Evolutionary conservation across 2,329 filamentous ascomycete species (phyloP).

Genomic region (Ophiosphaerella herpotricha): DNA sequence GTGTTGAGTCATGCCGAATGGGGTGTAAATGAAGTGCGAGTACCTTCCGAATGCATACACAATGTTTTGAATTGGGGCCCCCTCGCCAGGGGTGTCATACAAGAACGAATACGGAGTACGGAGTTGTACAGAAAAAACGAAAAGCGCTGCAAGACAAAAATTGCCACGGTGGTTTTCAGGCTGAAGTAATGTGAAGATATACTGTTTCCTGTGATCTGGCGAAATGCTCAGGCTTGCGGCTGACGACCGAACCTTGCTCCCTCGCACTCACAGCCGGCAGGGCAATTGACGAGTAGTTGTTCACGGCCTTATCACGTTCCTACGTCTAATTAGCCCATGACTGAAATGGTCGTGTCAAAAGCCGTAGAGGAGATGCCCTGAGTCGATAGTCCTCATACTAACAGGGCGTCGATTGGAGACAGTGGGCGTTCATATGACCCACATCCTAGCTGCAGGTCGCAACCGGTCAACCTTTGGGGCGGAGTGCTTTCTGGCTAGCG

Average conservation of each 20-base stretch:
- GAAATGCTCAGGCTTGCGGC: slow-evolving; percentile 14
- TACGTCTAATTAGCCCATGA: slow-evolving; percentile 20
- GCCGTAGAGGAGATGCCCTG: slow-evolving; percentile 17
- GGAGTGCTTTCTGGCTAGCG: slow-evolving; percentile 6
- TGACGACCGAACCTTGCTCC: slow-evolving; percentile 14
- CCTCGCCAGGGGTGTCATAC: slow-evolving; percentile 14
- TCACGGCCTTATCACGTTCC: slow-evolving; percentile 23
- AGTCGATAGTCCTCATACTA: slow-evolving; percentile 12
- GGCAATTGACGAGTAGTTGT: slow-evolving; percentile 23
- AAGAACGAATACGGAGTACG: slow-evolving; percentile 1
- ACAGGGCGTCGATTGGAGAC: slow-evolving; percentile 12
- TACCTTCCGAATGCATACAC: not conserved
- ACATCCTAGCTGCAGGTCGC: slow-evolving; percentile 8
- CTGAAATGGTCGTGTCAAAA: slow-evolving; percentile 10
- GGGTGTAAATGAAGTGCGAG: not conserved
- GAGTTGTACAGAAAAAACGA: slow-evolving; percentile 3
- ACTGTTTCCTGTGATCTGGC: slow-evolving; percentile 9
- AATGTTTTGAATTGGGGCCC: slow-evolving; percentile 8
- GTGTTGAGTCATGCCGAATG: slow-evolving; percentile 19
- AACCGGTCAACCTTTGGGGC: slow-evolving; percentile 17
- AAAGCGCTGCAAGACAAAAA: slow-evolving; percentile 3
- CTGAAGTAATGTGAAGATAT: slow-evolving; percentile 20
- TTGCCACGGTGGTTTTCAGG: slow-evolving; percentile 7
- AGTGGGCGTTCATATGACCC: slow-evolving; percentile 22
- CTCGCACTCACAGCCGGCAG: slow-evolving; percentile 12